These are phyloP conservation scores for Phaeodactylum tricornutum DNA, from an alignment of 108 stramenopile species.

Conservation along the genomic window DNA sequence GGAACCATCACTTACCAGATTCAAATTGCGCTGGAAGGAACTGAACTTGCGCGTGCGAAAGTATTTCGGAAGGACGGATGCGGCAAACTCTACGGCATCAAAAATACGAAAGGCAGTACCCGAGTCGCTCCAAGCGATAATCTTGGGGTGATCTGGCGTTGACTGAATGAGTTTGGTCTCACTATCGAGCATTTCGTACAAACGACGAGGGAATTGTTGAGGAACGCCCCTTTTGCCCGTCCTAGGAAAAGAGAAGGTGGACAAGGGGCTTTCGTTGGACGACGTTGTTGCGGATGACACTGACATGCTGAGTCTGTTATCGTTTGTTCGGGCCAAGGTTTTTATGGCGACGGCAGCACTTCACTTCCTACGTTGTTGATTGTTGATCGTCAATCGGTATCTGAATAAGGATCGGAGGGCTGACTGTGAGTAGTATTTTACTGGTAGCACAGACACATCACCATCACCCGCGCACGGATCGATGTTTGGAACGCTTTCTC, in stretches of 20 bases:
- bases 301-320: no score
- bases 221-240: slow-evolving; percentile 83
- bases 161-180: slow-evolving; percentile 28
- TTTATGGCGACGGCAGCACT: no score
- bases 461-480: no score
- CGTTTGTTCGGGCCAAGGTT: no score
- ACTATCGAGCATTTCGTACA: slow-evolving; percentile 73
- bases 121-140: slow-evolving; percentile 64
- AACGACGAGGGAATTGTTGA: slow-evolving; percentile 73
- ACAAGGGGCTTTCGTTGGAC: slow-evolving; percentile 2
- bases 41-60: slow-evolving; percentile 88
- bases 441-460: no score
- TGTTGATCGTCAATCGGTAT: no score
- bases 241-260: slow-evolving; percentile 38
- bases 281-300: no score
- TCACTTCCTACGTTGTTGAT: no score
- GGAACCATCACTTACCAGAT: slow-evolving; percentile 49
- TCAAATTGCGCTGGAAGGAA: slow-evolving; percentile 87
- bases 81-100: slow-evolving; percentile 58
- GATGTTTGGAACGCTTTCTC: no score
- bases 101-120: slow-evolving; percentile 73
- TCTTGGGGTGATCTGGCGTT: slow-evolving; percentile 5
- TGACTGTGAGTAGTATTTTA: no score
- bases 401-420: no score
- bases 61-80: slow-evolving; percentile 67